Evolutionary conservation across 2,329 filamentous ascomycete species (phyloP), one percentile per base, ranked within the genome.

Genomic region (Apiospora koreana): DNA sequence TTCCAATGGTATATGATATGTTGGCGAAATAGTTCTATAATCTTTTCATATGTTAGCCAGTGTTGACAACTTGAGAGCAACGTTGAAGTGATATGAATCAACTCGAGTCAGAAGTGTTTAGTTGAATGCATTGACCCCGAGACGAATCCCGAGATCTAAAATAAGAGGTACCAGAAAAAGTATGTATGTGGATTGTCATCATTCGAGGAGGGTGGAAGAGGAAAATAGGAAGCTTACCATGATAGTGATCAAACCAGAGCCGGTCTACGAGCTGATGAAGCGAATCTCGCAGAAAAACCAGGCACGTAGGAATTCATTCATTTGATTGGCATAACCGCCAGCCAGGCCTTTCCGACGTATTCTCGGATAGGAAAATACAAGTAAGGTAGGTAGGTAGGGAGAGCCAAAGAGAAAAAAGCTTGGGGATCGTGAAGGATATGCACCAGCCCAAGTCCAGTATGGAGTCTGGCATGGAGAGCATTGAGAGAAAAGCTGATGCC

Each of bases 101-200:
- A 43, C 41, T 71, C 68, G 65, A 50, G 78, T 95, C 93, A 95
- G 93, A 94, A 94, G 93, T 94, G 85, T 85, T 92, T 86, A 89
- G 93, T 93, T 94, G 93, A 89, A 93, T 93, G 94, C 93, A 95
- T 79, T 93, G 83, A 91, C 83, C 85, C 79, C 81, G 85, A 84
- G 80, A 79, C 41, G 38, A 41, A 64, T 38, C 50, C 50, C 45
- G 23, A 87, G 86, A 90, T 76, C 79, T 96, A 92, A 93, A 89
- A 94, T 94, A 96, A 97, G 94, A 97, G 94, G 94, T 97, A 94
- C 94, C 94, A 97, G 93, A 97, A 95, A 86, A 85, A 85, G 83
- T 83, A 83, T 68, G 80, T 83, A 81, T 77, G 84, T 84, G 86
- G 3, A 86, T 81, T 82, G 79, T 95, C 93, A 95, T 95, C 93